Evolutionary conservation across 176 grass and related monocot genomes (phyloP).

Genomic region (Metroxylon sagu): DNA sequence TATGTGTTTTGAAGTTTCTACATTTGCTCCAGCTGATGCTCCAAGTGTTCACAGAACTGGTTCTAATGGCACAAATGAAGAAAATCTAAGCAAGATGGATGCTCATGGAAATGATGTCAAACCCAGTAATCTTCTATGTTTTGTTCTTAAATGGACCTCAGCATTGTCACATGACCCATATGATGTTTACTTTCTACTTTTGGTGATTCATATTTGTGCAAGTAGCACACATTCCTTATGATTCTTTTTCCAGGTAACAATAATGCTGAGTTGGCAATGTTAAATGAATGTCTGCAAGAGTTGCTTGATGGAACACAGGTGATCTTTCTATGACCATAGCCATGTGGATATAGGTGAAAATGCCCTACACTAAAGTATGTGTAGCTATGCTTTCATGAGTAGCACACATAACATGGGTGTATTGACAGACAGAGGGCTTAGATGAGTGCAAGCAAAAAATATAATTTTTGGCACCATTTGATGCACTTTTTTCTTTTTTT

Average conservation of each 20-base stretch:
- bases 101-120: slow-evolving; percentile 33
- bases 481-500: too few species aligned
- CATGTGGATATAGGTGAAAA: too few species aligned
- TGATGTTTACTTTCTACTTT: neutral
- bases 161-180: too few species aligned
- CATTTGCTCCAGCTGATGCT: slow-evolving; percentile 31
- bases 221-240: slow-evolving; percentile 11
- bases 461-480: too few species aligned
- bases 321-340: neutral
- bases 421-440: too few species aligned
- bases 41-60: slow-evolving; percentile 18
- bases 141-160: too few species aligned
- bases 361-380: too few species aligned
- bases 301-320: slow-evolving; percentile 88
- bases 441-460: too few species aligned
- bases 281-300: slow-evolving; percentile 69
- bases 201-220: slow-evolving; percentile 5
- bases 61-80: slow-evolving; percentile 18
- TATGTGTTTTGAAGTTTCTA: slow-evolving; percentile 87
- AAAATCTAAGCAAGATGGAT: slow-evolving; percentile 12
- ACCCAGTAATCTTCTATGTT: slow-evolving; percentile 22
- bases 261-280: slow-evolving; percentile 40
- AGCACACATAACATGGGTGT: too few species aligned
- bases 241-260: slow-evolving; percentile 35
- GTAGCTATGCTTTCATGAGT: too few species aligned